Evolutionary conservation across 2,329 filamentous ascomycete genomes (phyloP), one percentile per base, ranked within the genome.

Genomic region (Fusarium neocosmosporiellum): DNA sequence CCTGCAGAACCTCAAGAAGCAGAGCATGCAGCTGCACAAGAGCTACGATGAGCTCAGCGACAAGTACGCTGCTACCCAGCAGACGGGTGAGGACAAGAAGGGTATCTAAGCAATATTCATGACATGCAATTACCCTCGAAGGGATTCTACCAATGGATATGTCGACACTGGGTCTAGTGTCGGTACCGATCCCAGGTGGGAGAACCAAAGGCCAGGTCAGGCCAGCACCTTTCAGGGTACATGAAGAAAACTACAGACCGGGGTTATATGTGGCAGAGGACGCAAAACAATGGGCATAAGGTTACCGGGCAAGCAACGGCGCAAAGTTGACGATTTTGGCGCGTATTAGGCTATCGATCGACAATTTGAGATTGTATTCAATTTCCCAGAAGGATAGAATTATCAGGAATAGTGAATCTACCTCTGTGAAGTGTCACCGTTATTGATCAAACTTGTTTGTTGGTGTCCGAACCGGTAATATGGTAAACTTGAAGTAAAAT

Each of bases 1-100:
- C 79, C 90, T 98, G 76, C 90, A 93, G 84, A 94, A 90, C 65
- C 86, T 98, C 77, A 97, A 97, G 92, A 97, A 97, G 88, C 96
- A 99, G 89, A 90, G 91, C 71, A 90, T 93, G 81, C 93, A 93
- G 59, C 88, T 98, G 69, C 91, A 91, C 82, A 89, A 91, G 80
- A 95, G 97, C 86, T 98, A 98, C 84, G 90, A 94, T 81, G 90
- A 92, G 75, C 87, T 98, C 78, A 91, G 94, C 73, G 95, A 98
- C 80, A 91, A 96, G 87, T 92, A 95, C 77, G 88, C 91, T 67
- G 84, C 86, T 67, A 87, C 89, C 14, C 85, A 88, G 74, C 77
- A 83, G 65, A 84, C 87, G 54, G 83, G 80, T 14, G 86, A 87
- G 33, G 83, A 84, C 61, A 90, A 89, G 84, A 93, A 93, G 86